Conservation (phyloP, 2,329 filamentous ascomycete genomes). For the Tolypocladium capitatum region DNA sequence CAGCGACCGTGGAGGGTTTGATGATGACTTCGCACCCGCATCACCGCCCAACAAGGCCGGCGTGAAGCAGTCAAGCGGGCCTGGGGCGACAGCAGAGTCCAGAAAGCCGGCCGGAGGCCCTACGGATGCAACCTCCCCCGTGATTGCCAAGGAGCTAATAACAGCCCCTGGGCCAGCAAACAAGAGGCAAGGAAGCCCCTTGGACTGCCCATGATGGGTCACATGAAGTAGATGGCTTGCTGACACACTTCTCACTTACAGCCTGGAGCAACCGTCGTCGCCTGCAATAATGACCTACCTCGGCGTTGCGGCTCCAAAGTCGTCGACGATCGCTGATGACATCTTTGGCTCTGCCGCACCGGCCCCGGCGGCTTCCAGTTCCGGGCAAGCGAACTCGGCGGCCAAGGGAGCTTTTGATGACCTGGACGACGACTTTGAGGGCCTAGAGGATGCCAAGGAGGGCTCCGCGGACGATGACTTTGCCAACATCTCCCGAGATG, state of each 20-base stretch:
- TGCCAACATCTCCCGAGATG: conserved; percentile 59
- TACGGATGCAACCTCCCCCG: not conserved
- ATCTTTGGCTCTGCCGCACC: conserved; percentile 26
- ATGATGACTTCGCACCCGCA: conserved; percentile 76
- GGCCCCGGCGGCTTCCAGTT: conserved; percentile 11
- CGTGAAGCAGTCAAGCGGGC: conserved; percentile 4
- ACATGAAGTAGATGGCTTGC: not conserved
- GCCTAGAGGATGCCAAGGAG: conserved; percentile 73
- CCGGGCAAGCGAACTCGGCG: conserved; percentile 12
- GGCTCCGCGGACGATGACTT: conserved; percentile 69
- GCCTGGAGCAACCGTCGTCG: conserved; percentile 17
- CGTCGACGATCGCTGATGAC: conserved; percentile 24
- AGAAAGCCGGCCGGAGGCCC: conserved; percentile 4
- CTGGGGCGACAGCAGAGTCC: not conserved
- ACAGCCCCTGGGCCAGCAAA: conserved; percentile 10
- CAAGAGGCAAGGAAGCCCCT: conserved; percentile 11
- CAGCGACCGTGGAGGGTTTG: conserved; percentile 72
- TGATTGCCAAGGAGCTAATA: not conserved
- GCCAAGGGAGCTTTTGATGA: conserved; percentile 54
- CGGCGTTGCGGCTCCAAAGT: conserved; percentile 8
- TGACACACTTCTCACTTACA: conserved; percentile 8
- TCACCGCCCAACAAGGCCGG: conserved; percentile 27
- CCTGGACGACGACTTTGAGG: conserved; percentile 69
- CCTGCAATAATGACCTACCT: conserved; percentile 16
- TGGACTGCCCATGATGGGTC: not conserved